These are phyloP conservation scores for Thalassiosira allenii DNA, from an alignment of 352 stramenopile species.

Conservation along the genomic window DNA sequence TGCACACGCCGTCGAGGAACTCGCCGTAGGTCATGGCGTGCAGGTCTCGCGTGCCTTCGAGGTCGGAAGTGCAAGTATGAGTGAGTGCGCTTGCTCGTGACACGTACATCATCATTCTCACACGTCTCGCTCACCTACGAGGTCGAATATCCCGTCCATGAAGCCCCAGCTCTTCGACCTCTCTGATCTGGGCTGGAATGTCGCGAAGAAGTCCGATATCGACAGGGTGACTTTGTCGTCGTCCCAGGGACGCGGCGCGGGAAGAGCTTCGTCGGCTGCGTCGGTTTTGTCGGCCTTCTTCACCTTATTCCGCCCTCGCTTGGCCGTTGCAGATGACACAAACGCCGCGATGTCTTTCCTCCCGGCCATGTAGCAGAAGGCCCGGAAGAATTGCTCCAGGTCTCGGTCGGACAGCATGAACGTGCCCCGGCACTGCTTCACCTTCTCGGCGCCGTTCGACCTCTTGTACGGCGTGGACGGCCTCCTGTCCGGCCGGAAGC, in stretches of 20 bases:
- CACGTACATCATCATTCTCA: too few relatives aligned
- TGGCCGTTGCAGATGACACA: not conserved
- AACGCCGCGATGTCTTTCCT: conserved; percentile 2
- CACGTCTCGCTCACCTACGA: conserved; percentile 48
- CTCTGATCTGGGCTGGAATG: conserved; percentile 25
- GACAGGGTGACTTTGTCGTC: conserved; percentile 33
- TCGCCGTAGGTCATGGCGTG: conserved; percentile 49
- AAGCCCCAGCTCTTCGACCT: conserved; percentile 21
- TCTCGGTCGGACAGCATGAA: conserved; percentile 43
- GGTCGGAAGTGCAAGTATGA: too few relatives aligned
- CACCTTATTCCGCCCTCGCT: not conserved
- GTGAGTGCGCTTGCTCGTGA: too few relatives aligned
- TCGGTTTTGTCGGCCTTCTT: not conserved
- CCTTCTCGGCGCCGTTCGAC: not conserved
- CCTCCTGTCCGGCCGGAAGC: conserved; percentile 11
- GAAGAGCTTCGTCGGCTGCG: not conserved
- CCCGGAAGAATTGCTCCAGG: conserved; percentile 44
- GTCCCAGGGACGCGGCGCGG: conserved; percentile 35
- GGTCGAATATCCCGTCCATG: conserved; percentile 52
- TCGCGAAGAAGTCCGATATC: conserved; percentile 38
- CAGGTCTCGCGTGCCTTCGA: conserved; percentile 48
- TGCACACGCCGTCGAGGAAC: conserved; percentile 44
- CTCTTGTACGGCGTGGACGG: conserved; percentile 17
- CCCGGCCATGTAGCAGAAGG: conserved; percentile 52
- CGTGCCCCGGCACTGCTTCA: conserved; percentile 3